Evolutionary conservation across 257 asterid species (phyloP).

Genomic region (Fraxinus americana): DNA sequence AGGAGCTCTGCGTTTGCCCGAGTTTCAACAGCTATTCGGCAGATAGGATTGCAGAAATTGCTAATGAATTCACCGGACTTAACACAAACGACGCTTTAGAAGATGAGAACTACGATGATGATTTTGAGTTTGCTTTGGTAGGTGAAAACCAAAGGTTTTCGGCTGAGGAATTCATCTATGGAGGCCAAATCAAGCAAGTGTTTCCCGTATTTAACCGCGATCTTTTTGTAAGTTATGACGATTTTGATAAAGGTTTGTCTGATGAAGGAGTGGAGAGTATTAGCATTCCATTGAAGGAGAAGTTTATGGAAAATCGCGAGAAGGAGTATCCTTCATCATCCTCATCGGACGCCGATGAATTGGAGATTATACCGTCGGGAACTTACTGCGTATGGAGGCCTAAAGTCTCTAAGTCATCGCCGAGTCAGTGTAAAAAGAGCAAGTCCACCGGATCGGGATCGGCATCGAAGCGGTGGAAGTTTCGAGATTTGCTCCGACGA

Average conservation of each 20-base stretch:
- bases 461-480: conserved; percentile 15
- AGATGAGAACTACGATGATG: conserved; percentile 37
- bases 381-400: neutral
- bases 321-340: neutral
- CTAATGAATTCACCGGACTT: conserved; percentile 50
- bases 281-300: conserved; percentile 31
- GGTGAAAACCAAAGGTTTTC: conserved; percentile 29
- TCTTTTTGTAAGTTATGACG: conserved; percentile 14
- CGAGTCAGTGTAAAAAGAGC: conserved; percentile 7
- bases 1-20: conserved; percentile 51
- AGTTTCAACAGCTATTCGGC: conserved; percentile 78
- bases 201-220: conserved; percentile 49
- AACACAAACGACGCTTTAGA: conserved; percentile 26
- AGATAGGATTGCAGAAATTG: conserved; percentile 53
- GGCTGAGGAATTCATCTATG: conserved; percentile 29
- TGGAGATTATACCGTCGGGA: neutral
- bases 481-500: conserved; percentile 16
- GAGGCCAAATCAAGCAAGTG: conserved; percentile 33
- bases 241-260: conserved; percentile 5
- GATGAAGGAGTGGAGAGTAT: neutral
- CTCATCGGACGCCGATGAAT: neutral
- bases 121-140: conserved; percentile 61
- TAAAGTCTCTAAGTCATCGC: neutral
- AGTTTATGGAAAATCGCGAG: conserved; percentile 30
- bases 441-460: conserved; percentile 1